These are phyloP conservation scores for Termitomyces sp. DNA, from an alignment of 768 basidiomycete species.

Conservation along the genomic window DNA sequence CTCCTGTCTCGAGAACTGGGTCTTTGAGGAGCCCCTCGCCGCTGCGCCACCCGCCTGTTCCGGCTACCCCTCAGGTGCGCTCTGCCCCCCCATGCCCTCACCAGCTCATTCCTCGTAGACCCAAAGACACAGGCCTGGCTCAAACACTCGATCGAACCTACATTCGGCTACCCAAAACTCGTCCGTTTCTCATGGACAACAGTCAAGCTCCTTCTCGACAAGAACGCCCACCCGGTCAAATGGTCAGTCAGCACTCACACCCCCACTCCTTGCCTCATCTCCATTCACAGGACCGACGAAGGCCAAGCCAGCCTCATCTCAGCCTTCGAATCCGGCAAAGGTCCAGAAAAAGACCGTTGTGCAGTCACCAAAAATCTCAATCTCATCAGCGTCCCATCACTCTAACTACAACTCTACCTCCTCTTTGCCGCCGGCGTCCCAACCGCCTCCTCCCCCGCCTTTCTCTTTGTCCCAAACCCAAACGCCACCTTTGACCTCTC, in stretches of 20 bases:
- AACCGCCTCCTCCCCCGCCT: constrained; percentile 67
- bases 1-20: constrained; percentile 84
- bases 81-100: not conserved
- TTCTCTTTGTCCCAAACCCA: constrained; percentile 77
- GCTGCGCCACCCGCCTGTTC: constrained; percentile 21
- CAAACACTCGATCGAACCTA: constrained; percentile 67
- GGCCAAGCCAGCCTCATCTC: constrained; percentile 72
- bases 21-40: constrained; percentile 59
- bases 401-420: constrained; percentile 46
- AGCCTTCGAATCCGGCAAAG: constrained; percentile 69
- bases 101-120: constrained; percentile 43
- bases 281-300: constrained; percentile 70
- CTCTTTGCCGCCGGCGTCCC: constrained; percentile 68
- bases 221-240: constrained; percentile 70
- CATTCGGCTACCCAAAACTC: constrained; percentile 89
- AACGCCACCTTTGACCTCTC: constrained; percentile 77
- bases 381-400: constrained; percentile 61
- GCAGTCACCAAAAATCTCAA: constrained; percentile 70
- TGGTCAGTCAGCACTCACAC: constrained; percentile 51
- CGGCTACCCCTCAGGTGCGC: constrained; percentile 87
- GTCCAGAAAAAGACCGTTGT: constrained; percentile 73
- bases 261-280: not conserved
- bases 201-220: constrained; percentile 80
- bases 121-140: constrained; percentile 93
- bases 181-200: constrained; percentile 97